Evolutionary conservation across 2,329 filamentous ascomycete genomes (phyloP).

Genomic region (Colletotrichum gigasporum): DNA sequence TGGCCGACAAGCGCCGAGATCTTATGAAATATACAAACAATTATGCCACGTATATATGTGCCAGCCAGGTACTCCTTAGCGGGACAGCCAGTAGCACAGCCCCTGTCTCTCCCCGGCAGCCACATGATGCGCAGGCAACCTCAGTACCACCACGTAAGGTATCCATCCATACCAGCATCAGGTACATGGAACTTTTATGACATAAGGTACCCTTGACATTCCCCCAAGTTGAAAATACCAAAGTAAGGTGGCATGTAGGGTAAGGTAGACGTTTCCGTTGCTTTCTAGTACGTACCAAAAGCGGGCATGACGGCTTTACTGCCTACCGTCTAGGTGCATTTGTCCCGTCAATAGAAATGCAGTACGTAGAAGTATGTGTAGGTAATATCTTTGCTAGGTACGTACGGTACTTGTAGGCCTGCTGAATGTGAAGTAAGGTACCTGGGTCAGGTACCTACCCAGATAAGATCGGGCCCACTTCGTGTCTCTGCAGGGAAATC

Average conservation of each 20-base stretch:
- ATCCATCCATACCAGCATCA: too few species aligned
- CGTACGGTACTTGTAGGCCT: too few species aligned
- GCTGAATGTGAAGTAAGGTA: conserved; percentile 3
- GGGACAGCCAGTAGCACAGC: background rate
- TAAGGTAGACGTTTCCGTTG: too few species aligned
- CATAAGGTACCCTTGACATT: too few species aligned
- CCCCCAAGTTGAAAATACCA: too few species aligned
- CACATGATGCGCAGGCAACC: background rate
- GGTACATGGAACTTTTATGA: too few species aligned
- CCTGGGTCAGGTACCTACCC: conserved; percentile 48
- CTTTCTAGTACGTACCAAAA: conserved; percentile 1
- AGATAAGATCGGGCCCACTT: background rate
- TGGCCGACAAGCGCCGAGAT: background rate
- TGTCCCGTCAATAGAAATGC: conserved; percentile 5
- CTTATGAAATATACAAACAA: conserved; percentile 12
- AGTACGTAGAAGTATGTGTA: too few species aligned
- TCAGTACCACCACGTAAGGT: too few species aligned
- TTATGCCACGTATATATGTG: background rate
- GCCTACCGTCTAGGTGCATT: too few species aligned
- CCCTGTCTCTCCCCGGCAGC: background rate
- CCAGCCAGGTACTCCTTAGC: conserved; percentile 19
- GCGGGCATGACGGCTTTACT: conserved; percentile 12
- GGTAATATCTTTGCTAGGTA: too few species aligned
- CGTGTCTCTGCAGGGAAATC: background rate
- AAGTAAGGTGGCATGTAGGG: too few species aligned